Evolutionary conservation across 768 basidiomycete genomes (phyloP).

Genomic region (Leccinellum luteum): DNA sequence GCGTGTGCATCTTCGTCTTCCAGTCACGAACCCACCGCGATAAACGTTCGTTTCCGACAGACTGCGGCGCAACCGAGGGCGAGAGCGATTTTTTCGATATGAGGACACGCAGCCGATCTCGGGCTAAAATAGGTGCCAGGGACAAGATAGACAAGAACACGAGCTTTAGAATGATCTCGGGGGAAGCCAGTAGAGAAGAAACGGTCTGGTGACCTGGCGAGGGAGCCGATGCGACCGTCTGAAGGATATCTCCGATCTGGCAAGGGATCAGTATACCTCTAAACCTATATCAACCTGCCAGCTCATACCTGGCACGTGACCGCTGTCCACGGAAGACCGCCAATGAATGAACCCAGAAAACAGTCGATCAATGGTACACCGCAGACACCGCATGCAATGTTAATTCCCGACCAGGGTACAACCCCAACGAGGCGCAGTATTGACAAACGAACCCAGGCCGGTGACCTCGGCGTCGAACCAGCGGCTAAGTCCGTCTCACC

Average conservation of each 20-base stretch:
- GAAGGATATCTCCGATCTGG: slow-evolving; percentile 84
- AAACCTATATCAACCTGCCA: slow-evolving; percentile 11
- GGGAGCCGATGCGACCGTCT: slow-evolving; percentile 73
- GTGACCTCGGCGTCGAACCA: slow-evolving; percentile 35
- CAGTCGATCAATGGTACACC: slow-evolving; percentile 76
- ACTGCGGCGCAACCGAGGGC: slow-evolving; percentile 16
- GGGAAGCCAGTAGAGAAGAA: slow-evolving; percentile 81
- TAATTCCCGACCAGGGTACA: slow-evolving; percentile 97
- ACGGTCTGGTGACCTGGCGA: slow-evolving; percentile 73
- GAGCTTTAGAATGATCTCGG: slow-evolving; percentile 80
- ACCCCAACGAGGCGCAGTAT: slow-evolving; percentile 88
- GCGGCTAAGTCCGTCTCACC: slow-evolving; percentile 51
- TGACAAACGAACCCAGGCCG: slow-evolving; percentile 81
- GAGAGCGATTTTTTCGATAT: slow-evolving; percentile 37
- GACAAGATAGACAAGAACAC: slow-evolving; percentile 80
- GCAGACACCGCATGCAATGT: slow-evolving; percentile 92
- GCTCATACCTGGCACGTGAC: slow-evolving; percentile 79
- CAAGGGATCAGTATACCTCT: slow-evolving; percentile 14
- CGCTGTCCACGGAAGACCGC: slow-evolving; percentile 84
- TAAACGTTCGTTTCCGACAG: slow-evolving; percentile 35
- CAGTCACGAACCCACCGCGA: slow-evolving; percentile 65
- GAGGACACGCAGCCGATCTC: slow-evolving; percentile 60
- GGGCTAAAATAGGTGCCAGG: slow-evolving; percentile 81
- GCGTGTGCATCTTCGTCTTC: slow-evolving; percentile 57
- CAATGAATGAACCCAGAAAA: slow-evolving; percentile 79